Evolutionary conservation across 2,329 filamentous ascomycete genomes (phyloP).

Genomic region (Stachybotrys echinatus): DNA sequence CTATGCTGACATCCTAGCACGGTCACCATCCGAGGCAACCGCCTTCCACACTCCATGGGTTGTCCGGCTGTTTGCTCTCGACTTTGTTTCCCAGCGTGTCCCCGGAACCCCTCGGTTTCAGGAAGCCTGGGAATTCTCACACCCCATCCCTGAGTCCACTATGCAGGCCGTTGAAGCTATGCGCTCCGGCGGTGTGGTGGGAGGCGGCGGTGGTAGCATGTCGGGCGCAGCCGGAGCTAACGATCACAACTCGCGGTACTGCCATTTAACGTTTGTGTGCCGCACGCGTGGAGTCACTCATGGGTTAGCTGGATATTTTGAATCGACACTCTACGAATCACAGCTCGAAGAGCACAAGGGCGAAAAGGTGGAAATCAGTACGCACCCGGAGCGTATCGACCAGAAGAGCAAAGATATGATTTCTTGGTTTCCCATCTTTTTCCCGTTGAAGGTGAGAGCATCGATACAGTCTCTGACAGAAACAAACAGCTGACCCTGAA

Average conservation of each 20-base stretch:
- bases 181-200: constrained; percentile 58
- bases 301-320: constrained; percentile 91
- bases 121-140: constrained; percentile 73
- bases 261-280: constrained; percentile 72
- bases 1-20: constrained; percentile 69
- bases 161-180: constrained; percentile 51
- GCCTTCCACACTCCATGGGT: constrained; percentile 93
- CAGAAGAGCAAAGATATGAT: constrained; percentile 96
- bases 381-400: constrained; percentile 86
- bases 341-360: constrained; percentile 27
- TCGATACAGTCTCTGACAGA: not conserved
- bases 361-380: constrained; percentile 77
- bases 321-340: constrained; percentile 81
- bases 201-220: constrained; percentile 67
- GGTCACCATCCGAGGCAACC: constrained; percentile 55
- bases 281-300: constrained; percentile 78
- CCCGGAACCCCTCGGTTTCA: constrained; percentile 62
- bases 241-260: constrained; percentile 83
- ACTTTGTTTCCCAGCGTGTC: constrained; percentile 68
- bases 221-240: constrained; percentile 75
- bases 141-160: constrained; percentile 61
- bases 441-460: constrained; percentile 78
- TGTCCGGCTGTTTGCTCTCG: constrained; percentile 83
- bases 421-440: constrained; percentile 98
- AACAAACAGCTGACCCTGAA: constrained; percentile 6